Evolutionary conservation across 2,329 filamentous ascomycete genomes (phyloP).

Genomic region (Ophiostoma quercus): DNA sequence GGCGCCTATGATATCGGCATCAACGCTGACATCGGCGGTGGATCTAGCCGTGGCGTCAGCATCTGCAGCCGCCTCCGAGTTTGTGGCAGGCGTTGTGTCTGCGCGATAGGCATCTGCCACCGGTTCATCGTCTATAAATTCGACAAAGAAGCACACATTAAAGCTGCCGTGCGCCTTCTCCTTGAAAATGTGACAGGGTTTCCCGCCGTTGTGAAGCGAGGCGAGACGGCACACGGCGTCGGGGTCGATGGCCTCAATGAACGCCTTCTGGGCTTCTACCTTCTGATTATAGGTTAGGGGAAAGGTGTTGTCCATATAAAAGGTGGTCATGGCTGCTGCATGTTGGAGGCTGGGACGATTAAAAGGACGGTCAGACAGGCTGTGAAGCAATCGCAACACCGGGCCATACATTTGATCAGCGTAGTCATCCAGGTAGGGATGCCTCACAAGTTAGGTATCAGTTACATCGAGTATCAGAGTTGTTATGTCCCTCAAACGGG

Average conservation of each 20-base stretch:
- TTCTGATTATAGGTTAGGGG: neutral
- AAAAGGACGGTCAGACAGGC: neutral
- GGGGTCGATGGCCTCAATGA: neutral
- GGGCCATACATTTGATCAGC: no score
- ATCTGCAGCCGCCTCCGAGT: neutral
- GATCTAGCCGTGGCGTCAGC: neutral
- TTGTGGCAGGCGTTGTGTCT: no score
- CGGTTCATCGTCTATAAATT: neutral
- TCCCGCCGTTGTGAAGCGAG: slow-evolving; percentile 3
- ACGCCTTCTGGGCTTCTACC: neutral
- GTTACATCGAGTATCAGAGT: no score
- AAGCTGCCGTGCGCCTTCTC: slow-evolving; percentile 1
- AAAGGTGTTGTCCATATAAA: neutral
- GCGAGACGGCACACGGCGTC: slow-evolving; percentile 6
- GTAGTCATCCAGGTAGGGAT: no score
- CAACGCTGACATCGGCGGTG: no score
- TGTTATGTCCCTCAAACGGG: no score
- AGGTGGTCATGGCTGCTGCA: neutral
- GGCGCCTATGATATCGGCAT: no score
- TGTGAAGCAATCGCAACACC: no score
- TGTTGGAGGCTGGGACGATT: slow-evolving; percentile 13
- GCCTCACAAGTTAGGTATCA: no score
- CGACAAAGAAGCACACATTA: slow-evolving; percentile 10
- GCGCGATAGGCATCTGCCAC: neutral
- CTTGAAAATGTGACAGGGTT: neutral